Evolutionary conservation across 306 rosid species (phyloP), one percentile per base, ranked within the genome.

Genomic region (Argentina anserina): DNA sequence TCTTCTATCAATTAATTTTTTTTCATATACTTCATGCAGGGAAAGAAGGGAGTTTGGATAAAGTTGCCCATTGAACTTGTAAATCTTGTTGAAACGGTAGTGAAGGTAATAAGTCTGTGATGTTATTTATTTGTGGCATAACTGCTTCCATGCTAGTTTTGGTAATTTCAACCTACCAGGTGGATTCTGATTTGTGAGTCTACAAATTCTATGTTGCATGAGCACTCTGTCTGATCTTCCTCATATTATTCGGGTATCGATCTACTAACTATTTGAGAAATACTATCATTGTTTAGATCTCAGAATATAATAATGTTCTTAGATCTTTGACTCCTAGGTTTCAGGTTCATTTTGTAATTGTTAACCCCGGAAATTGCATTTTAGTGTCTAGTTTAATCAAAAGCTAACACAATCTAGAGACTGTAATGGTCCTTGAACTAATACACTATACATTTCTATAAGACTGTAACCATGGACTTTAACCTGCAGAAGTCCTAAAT

Each of bases 11-110:
- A 28, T 46, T 49, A 34, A 49, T 12, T 50, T 2, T 50, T 2
- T 47, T 67, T 73, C 23, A 18, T 37, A 15, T 60, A 52, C 39
- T 26, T 12, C 25, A 5, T 76, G 76, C 85, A 91, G 97, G 90
- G 89, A 3, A 91, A 84, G 87, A 89, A 76, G 74, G 96, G 96
- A 1, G 81, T 87, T 50, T 91, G 97, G 97, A 65, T 91, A 58
- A 91, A 91, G 74, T 45, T 91, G 69, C 91, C 97, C 17, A 89
- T 87, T 72, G 86, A 83, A 75, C 81, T 83, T 31, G 91, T 58
- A 79, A 86, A 73, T 76, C 93, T 89, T 39, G 84, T 84, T 17
- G 96, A 91, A 73, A 58, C 79, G 69, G 74, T 84, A 26, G 93
- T 91, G 9, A 87, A 91, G 96, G 96, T 89, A 70, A 69, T 52